Evolutionary conservation across 768 basidiomycete genomes (phyloP).

Genomic region (Boletus vinaceobasis): DNA sequence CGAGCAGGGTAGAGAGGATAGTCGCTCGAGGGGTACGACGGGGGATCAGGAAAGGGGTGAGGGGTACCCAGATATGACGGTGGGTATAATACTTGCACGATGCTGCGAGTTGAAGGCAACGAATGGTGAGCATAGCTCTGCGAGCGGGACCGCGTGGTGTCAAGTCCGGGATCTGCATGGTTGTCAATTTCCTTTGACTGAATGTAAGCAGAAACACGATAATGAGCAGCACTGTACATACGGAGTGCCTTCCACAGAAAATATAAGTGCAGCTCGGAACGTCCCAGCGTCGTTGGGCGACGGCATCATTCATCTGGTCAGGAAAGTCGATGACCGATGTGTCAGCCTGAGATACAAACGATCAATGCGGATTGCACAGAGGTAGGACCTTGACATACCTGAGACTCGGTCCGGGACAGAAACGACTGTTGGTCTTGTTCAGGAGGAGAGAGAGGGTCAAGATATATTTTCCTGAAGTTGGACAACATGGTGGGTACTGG

Average conservation of each 20-base stretch:
- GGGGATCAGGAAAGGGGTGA: constrained; percentile 14
- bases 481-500: not conserved
- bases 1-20: not conserved
- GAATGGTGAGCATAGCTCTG: not conserved
- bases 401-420: not conserved
- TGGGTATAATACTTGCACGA: constrained; percentile 29
- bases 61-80: constrained; percentile 13
- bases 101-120: constrained; percentile 19
- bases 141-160: not conserved
- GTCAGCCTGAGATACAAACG: not conserved
- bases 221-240: not conserved
- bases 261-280: not conserved
- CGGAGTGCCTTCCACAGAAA: not conserved
- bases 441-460: not conserved
- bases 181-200: constrained; percentile 5
- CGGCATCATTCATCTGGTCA: not conserved
- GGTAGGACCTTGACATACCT: not conserved
- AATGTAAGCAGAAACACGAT: constrained; percentile 4
- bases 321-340: not conserved
- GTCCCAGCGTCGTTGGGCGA: not conserved
- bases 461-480: constrained; percentile 10
- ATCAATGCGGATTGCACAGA: not conserved
- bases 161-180: not conserved
- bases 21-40: constrained; percentile 15
- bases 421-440: not conserved